Evolutionary conservation across 345 rosid species (phyloP).

Genomic region (Brassica cretica): DNA sequence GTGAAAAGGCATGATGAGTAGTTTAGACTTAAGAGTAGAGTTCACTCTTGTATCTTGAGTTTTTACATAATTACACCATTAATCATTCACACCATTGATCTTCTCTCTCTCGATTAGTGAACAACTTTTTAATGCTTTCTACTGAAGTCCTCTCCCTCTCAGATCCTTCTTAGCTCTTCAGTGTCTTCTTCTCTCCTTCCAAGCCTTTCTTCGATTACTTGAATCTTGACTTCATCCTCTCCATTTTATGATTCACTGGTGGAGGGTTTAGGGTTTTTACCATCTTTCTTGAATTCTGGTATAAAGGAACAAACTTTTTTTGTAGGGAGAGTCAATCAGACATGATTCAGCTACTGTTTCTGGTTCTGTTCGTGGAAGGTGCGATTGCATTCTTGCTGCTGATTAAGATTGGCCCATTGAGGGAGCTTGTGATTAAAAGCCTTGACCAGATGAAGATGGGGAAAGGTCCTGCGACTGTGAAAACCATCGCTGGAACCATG

Average conservation of each 20-base stretch:
- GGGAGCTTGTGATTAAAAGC: slow-evolving; percentile 87
- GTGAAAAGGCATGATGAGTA: slow-evolving; percentile 8
- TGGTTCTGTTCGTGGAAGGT: slow-evolving; percentile 80
- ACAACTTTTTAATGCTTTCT: slow-evolving; percentile 13
- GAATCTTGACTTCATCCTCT: slow-evolving; percentile 6
- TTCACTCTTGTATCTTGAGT: slow-evolving; percentile 8
- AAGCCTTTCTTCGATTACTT: neutral
- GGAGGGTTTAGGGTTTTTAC: slow-evolving; percentile 11
- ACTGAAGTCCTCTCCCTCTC: slow-evolving; percentile 14
- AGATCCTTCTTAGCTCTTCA: slow-evolving; percentile 11
- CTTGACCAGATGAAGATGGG: slow-evolving; percentile 87
- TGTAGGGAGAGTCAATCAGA: neutral
- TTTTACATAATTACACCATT: slow-evolving; percentile 11
- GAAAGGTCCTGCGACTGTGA: slow-evolving; percentile 91
- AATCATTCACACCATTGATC: slow-evolving; percentile 20
- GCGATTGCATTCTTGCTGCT: slow-evolving; percentile 64
- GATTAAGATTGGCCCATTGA: slow-evolving; percentile 84
- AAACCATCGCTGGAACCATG: slow-evolving; percentile 92
- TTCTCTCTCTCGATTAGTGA: neutral
- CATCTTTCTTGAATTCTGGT: slow-evolving; percentile 17
- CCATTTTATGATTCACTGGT: slow-evolving; percentile 33
- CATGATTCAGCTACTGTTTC: slow-evolving; percentile 84
- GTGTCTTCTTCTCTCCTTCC: slow-evolving; percentile 7
- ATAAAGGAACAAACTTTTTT: slow-evolving; percentile 21
- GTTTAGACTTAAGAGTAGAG: slow-evolving; percentile 21